These are phyloP conservation scores for Cucurbitaria berberidis DNA, from an alignment of 2,329 filamentous ascomycete species.

Conservation along the genomic window DNA sequence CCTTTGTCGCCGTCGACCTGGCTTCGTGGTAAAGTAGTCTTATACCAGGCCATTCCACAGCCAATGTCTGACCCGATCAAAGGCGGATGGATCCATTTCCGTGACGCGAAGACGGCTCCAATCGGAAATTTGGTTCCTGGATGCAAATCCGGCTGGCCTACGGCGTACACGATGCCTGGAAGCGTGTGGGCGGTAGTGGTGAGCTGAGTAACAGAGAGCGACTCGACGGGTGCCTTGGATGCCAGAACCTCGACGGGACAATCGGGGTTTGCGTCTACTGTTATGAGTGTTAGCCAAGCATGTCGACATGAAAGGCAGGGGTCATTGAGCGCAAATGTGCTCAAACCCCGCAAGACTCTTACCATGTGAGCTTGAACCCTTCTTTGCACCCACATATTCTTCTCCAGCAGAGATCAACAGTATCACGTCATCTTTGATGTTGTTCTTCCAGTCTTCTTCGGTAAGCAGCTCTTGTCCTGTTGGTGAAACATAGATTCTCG, in stretches of 20 bases:
- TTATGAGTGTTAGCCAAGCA: conserved; percentile 5
- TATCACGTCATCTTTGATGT: conserved; percentile 31
- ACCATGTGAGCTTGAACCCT: conserved; percentile 22
- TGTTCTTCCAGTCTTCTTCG: conserved; percentile 35
- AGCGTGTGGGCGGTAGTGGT: conserved; percentile 39
- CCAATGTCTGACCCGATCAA: conserved; percentile 50
- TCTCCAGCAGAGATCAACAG: conserved; percentile 42
- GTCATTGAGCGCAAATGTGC: conserved; percentile 31
- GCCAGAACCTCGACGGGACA: conserved; percentile 34
- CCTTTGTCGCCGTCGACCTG: conserved; percentile 45
- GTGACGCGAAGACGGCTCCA: conserved; percentile 45
- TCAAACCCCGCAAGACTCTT: conserved; percentile 18
- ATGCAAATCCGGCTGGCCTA: conserved; percentile 48
- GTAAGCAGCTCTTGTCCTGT: conserved; percentile 36
- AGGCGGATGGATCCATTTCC: conserved; percentile 47
- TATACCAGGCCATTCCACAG: conserved; percentile 51
- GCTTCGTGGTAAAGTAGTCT: conserved; percentile 35
- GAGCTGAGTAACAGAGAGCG: conserved; percentile 40
- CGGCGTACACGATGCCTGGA: conserved; percentile 44
- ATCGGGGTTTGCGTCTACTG: conserved; percentile 23
- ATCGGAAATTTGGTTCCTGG: conserved; percentile 49
- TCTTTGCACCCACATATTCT: conserved; percentile 39
- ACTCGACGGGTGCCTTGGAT: conserved; percentile 35
- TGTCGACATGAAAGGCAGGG: background rate
- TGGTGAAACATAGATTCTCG: conserved; percentile 33